These are phyloP conservation scores for Phyllosticta citrichinensis DNA, from an alignment of 2,329 filamentous ascomycete species.

Conservation along the genomic window DNA sequence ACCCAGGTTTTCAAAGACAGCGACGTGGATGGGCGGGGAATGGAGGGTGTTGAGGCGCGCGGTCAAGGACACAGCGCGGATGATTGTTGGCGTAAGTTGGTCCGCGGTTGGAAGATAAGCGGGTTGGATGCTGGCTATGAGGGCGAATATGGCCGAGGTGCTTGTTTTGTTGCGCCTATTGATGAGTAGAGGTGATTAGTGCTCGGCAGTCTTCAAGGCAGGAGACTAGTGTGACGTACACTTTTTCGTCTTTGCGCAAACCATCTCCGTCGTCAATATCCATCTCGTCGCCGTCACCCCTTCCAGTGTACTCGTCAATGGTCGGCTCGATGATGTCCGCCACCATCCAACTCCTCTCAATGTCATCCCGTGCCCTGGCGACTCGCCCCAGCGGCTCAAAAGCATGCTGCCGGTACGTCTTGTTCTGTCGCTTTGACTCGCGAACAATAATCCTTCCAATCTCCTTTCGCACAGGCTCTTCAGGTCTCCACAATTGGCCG, in stretches of 20 bases:
- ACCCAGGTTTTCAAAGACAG: conserved; percentile 17
- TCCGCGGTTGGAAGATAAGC: conserved; percentile 3
- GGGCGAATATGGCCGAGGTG: conserved; percentile 15
- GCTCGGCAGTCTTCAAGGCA: background rate
- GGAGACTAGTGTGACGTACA: conserved; percentile 13
- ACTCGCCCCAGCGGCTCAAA: conserved; percentile 64
- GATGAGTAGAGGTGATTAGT: background rate
- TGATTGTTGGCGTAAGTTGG: conserved; percentile 13
- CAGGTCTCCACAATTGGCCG: conserved; percentile 48
- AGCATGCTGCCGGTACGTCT: conserved; percentile 68
- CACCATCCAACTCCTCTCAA: conserved; percentile 61
- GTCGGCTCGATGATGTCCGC: conserved; percentile 52
- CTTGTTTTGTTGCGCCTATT: conserved; percentile 19
- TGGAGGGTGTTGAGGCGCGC: conserved; percentile 16
- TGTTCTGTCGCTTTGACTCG: conserved; percentile 87
- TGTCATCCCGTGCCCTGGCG: conserved; percentile 54
- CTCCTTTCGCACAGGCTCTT: conserved; percentile 48
- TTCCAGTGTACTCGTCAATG: conserved; percentile 17
- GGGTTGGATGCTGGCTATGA: conserved; percentile 16
- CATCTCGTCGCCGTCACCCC: conserved; percentile 19
- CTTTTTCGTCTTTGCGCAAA: conserved; percentile 15
- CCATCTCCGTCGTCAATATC: conserved; percentile 23
- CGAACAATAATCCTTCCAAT: conserved; percentile 64
- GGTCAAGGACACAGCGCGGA: conserved; percentile 13
- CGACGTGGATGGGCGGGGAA: conserved; percentile 16